Percentiles rank a stretch among this genome's conserved stretches.
Evolutionary conservation across 805 yeast genomes (phyloP).

Genomic region (Wickerhamiella hasegawae): DNA sequence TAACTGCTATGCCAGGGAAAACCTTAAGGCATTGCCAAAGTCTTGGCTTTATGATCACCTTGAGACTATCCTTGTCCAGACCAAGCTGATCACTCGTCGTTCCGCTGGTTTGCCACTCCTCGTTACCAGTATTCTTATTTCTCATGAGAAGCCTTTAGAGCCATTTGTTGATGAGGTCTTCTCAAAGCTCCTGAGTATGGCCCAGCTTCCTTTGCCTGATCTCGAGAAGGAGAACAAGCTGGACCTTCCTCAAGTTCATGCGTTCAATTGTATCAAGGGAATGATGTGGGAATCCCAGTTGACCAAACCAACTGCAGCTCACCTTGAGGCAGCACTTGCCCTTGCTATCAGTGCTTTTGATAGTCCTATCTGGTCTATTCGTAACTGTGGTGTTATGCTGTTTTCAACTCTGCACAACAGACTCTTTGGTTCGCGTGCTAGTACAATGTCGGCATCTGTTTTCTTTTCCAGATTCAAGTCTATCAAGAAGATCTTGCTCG

Average conservation of each 20-base stretch:
- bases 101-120: slow-evolving; percentile 86
- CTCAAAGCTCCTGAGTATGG: slow-evolving; percentile 35
- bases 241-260: slow-evolving; percentile 87
- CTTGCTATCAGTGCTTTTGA: slow-evolving; percentile 48
- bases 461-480: slow-evolving; percentile 55
- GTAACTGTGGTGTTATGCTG: slow-evolving; percentile 88
- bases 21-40: slow-evolving; percentile 25
- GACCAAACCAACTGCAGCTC: slow-evolving; percentile 34
- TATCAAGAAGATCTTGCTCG: slow-evolving; percentile 27
- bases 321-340: slow-evolving; percentile 40
- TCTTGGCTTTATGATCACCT: slow-evolving; percentile 49
- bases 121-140: slow-evolving; percentile 55
- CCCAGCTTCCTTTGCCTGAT: slow-evolving; percentile 31
- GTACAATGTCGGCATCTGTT: slow-evolving; percentile 35
- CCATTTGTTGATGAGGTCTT: slow-evolving; percentile 36
- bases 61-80: slow-evolving; percentile 32
- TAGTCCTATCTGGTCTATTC: slow-evolving; percentile 62
- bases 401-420: slow-evolving; percentile 73
- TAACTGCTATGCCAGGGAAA: slow-evolving; percentile 27
- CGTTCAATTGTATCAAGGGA: slow-evolving; percentile 68
- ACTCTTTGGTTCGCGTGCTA: slow-evolving; percentile 43
- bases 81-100: slow-evolving; percentile 67
- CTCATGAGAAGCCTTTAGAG: slow-evolving; percentile 25
- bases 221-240: slow-evolving; percentile 33
- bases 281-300: slow-evolving; percentile 58